Base-by-base conservation (phyloP, 2,329 filamentous ascomycete genomes). In the Sordariomycetes sp. region DNA sequence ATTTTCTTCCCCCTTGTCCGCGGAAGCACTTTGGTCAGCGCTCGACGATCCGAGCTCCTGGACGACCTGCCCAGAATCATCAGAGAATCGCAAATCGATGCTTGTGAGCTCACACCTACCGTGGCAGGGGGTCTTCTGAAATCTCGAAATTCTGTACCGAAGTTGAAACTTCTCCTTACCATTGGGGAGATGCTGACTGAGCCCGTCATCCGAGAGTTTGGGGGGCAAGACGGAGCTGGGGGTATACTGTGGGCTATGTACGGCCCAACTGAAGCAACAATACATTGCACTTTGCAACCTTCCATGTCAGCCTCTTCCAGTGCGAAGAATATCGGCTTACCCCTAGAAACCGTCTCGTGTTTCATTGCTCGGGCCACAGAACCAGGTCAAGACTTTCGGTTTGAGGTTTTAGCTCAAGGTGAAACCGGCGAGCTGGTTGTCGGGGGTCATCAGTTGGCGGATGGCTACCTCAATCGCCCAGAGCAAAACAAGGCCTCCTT, bases 161-260 rank as follows among this genome's bases (percentile, higher is more conserved):
- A 62, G 0, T 55, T 95, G 24, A 76, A 70, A 34, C 58, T 88
- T 1, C 65, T 95, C 1, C 60, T 95, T 17, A 94, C 87, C 0
- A 94, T 94, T 44, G 88, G 88, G 6, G 88, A 95, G 56, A 94
- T 94, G 87, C 70, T 95, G 23, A 94, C 83, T 4, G 66, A 70
- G 27, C 72, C 75, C 8, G 80, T 95, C 3, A 68, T 94, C 16
- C 62, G 74, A 23, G 86, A 93, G 49, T 95, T 92, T 63, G 86
- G 86, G 6, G 75, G 75, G 3, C 60, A 64, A 8, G 48, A 55
- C 1, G 50, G 49, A 1, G 58, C 57, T 7, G 51, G 63, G 3
- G 79, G 82, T 44, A 78, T 94, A 28, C 66, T 95, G 1, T 88
- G 86, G 72, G 88, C 80, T 21, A 94, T 94, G 86, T 95, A 95